Conservation (phyloP, 805 yeast genomes). For the Groenewaldozyma salmanticensis region DNA sequence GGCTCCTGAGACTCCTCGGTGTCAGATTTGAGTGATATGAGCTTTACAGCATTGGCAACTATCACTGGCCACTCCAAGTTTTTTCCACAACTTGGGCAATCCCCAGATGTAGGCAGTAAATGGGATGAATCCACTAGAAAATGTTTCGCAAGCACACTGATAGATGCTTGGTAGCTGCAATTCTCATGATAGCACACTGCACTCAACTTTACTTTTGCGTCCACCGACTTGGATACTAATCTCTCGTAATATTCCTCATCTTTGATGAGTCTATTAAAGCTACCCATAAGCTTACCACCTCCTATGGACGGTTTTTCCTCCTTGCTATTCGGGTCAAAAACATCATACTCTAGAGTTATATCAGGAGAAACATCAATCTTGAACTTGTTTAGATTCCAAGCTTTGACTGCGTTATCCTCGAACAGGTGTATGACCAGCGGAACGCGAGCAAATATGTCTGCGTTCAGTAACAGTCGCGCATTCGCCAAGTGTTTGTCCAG, state of each 20-base stretch:
- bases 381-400: constrained; percentile 22
- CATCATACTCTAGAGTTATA: constrained; percentile 7
- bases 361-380: constrained; percentile 11
- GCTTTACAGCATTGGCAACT: constrained; percentile 6
- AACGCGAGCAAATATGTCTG: constrained; percentile 17
- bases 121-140: constrained; percentile 2
- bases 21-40: too few species aligned
- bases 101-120: constrained; percentile 10
- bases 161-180: constrained; percentile 4
- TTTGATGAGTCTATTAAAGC: too few species aligned
- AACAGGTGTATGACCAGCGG: constrained; percentile 22
- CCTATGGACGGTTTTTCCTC: constrained; percentile 10
- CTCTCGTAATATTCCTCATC: constrained; percentile 1
- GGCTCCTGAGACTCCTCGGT: too few species aligned
- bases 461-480: constrained; percentile 19
- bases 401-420: constrained; percentile 15
- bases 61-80: constrained; percentile 9
- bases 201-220: background rate
- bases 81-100: constrained; percentile 11
- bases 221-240: background rate
- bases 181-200: constrained; percentile 8
- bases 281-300: constrained; percentile 11
- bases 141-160: constrained; percentile 6
- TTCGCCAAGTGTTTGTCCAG: constrained; percentile 22
- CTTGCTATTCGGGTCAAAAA: constrained; percentile 2